Evolutionary conservation across 352 stramenopile genomes (phyloP).

Genomic region (Globisporangium uncinulatum): DNA sequence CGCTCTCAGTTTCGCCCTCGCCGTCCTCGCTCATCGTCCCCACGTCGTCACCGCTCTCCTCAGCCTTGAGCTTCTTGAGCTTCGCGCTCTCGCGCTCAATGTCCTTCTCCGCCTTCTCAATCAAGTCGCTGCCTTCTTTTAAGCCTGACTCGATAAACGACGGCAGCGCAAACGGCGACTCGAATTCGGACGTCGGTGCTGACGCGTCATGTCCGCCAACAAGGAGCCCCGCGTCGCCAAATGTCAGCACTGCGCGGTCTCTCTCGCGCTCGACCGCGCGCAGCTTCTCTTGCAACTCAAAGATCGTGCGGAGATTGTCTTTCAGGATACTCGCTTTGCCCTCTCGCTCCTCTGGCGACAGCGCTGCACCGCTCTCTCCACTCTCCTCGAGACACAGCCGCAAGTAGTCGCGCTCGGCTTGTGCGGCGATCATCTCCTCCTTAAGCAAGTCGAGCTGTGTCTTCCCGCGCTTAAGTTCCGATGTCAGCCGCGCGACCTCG

Average conservation of each 20-base stretch:
- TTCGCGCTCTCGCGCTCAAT: constrained; percentile 71
- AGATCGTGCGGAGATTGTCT: constrained; percentile 78
- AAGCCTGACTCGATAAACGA: constrained; percentile 37
- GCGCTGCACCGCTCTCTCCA: constrained; percentile 11
- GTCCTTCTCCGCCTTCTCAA: constrained; percentile 67
- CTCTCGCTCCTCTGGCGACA: constrained; percentile 33
- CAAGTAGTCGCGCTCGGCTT: constrained; percentile 78
- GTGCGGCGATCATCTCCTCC: constrained; percentile 82
- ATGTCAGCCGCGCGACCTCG: constrained; percentile 68
- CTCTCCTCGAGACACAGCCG: constrained; percentile 64
- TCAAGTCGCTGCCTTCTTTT: constrained; percentile 56
- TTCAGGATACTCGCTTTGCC: constrained; percentile 62
- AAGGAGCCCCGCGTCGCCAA: constrained; percentile 10
- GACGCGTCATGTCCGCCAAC: constrained; percentile 11
- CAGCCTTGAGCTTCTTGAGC: constrained; percentile 65
- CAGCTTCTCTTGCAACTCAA: constrained; percentile 75
- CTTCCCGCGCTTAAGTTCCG: constrained; percentile 73
- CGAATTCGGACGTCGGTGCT: constrained; percentile 6
- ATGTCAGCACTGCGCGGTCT: constrained; percentile 53
- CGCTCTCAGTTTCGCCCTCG: constrained; percentile 24
- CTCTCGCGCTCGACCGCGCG: constrained; percentile 53
- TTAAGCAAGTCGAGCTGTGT: constrained; percentile 76
- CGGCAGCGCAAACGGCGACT: constrained; percentile 27
- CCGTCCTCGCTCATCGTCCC: constrained; percentile 9
- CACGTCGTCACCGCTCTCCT: constrained; percentile 40